Percentiles rank a stretch among this genome's conserved stretches.
Evolutionary conservation across 331 rosid genomes (phyloP).

Genomic region (Rhamnella rubrinervis): DNA sequence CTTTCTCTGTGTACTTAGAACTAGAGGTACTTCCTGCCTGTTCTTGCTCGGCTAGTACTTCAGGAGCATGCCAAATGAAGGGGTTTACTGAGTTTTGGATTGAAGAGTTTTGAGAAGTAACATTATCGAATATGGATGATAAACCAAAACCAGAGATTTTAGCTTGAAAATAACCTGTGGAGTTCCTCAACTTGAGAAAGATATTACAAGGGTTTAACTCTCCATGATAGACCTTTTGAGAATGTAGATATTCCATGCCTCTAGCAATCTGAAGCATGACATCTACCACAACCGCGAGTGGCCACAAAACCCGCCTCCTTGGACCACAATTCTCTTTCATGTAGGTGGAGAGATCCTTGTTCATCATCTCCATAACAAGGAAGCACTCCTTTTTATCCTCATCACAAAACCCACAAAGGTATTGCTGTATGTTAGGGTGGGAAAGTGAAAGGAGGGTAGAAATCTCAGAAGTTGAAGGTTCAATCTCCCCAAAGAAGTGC

Average conservation of each 20-base stretch:
- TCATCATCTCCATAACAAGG: slow-evolving; percentile 79
- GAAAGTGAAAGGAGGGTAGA: slow-evolving; percentile 54
- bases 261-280: slow-evolving; percentile 95
- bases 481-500: slow-evolving; percentile 53
- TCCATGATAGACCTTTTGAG: slow-evolving; percentile 73
- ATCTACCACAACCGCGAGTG: slow-evolving; percentile 75
- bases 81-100: slow-evolving; percentile 36
- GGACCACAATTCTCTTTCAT: slow-evolving; percentile 76
- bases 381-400: slow-evolving; percentile 67
- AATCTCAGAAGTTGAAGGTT: slow-evolving; percentile 47
- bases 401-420: slow-evolving; percentile 73
- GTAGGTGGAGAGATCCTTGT: slow-evolving; percentile 58
- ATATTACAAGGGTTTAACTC: slow-evolving; percentile 66
- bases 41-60: slow-evolving; percentile 71
- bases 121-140: slow-evolving; percentile 25
- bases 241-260: slow-evolving; percentile 84
- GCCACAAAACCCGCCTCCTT: slow-evolving; percentile 67
- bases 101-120: slow-evolving; percentile 29
- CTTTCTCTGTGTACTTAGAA: slow-evolving; percentile 66
- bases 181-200: slow-evolving; percentile 58
- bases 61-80: slow-evolving; percentile 78
- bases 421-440: slow-evolving; percentile 74
- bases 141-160: slow-evolving; percentile 77
- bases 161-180: slow-evolving; percentile 60
- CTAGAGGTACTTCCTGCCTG: slow-evolving; percentile 18